A percentile compares a stretch with the other conserved stretches of the same genome.
phyloP scores from a whole-genome alignment of 2,329 filamentous ascomycete genomes.

The Cladosporium sp. region DNA sequence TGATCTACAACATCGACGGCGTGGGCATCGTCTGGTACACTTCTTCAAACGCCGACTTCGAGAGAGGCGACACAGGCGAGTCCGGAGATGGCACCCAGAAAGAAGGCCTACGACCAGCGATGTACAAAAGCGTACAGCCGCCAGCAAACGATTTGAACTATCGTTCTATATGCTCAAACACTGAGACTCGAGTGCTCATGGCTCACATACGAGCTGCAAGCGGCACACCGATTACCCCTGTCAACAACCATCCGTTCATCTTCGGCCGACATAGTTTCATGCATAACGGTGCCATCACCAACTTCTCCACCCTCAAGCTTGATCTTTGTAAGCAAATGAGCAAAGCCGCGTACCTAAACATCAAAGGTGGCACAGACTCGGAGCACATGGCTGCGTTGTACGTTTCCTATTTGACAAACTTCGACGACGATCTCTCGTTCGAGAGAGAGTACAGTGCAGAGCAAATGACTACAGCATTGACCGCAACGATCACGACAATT shows the following conservation, averaged over 20 bases:
- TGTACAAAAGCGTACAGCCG: slow-evolving; percentile 51
- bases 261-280: slow-evolving; percentile 53
- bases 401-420: slow-evolving; percentile 42
- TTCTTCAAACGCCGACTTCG: slow-evolving; percentile 38
- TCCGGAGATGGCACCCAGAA: slow-evolving; percentile 26
- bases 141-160: slow-evolving; percentile 53
- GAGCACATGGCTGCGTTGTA: slow-evolving; percentile 49
- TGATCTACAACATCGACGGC: slow-evolving; percentile 53
- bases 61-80: slow-evolving; percentile 26
- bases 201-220: slow-evolving; percentile 52
- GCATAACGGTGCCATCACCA: slow-evolving; percentile 52
- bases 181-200: slow-evolving; percentile 46
- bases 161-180: slow-evolving; percentile 49
- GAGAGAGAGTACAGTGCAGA: slow-evolving; percentile 38
- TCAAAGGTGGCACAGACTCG: slow-evolving; percentile 50
- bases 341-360: slow-evolving; percentile 45
- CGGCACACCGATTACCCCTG: slow-evolving; percentile 44
- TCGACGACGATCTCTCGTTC: slow-evolving; percentile 19
- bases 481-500: slow-evolving; percentile 40
- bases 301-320: slow-evolving; percentile 46
- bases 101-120: slow-evolving; percentile 41
- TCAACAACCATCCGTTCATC: slow-evolving; percentile 54
- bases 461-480: slow-evolving; percentile 44
- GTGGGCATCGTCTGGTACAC: slow-evolving; percentile 55
- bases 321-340: slow-evolving; percentile 43